These are phyloP conservation scores for Benincasa hispida DNA, from an alignment of 306 rosid genomes.

Conservation along the genomic window DNA sequence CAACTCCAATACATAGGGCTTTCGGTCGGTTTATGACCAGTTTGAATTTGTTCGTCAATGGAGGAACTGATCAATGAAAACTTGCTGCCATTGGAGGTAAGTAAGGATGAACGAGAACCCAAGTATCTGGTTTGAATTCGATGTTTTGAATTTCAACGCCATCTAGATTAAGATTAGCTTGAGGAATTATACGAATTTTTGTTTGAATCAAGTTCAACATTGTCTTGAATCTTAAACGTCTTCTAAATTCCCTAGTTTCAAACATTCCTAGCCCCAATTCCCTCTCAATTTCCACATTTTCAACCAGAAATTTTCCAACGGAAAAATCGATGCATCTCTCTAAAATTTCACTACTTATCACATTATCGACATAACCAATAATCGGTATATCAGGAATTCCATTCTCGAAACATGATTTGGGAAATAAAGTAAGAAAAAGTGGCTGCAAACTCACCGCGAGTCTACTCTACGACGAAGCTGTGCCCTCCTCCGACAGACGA, in stretches of 20 bases:
- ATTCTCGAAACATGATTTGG: constrained; percentile 32
- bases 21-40: constrained; percentile 47
- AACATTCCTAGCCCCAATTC: constrained; percentile 7
- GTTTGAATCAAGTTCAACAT: constrained; percentile 85
- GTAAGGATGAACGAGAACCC: constrained; percentile 64
- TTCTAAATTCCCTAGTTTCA: constrained; percentile 46
- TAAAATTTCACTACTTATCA: constrained; percentile 34
- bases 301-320: constrained; percentile 79
- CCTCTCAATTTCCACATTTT: constrained; percentile 58
- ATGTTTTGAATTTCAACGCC: constrained; percentile 26
- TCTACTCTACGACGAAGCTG: constrained; percentile 7
- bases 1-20: constrained; percentile 83
- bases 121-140: constrained; percentile 35
- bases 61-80: constrained; percentile 26
- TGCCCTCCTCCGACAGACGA: constrained; percentile 20
- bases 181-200: constrained; percentile 38
- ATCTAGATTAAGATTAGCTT: constrained; percentile 6
- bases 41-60: constrained; percentile 25
- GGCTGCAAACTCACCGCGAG: constrained; percentile 47
- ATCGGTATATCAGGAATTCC: constrained; percentile 59
- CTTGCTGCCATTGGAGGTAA: constrained; percentile 76
- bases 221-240: constrained; percentile 78
- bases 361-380: constrained; percentile 51
- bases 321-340: constrained; percentile 35
- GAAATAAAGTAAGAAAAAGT: constrained; percentile 64